A percentile compares a stretch with the other conserved stretches of the same genome.
Conservation (phyloP, 2,329 filamentous ascomycete species). For the Fusarium acutatum region DNA sequence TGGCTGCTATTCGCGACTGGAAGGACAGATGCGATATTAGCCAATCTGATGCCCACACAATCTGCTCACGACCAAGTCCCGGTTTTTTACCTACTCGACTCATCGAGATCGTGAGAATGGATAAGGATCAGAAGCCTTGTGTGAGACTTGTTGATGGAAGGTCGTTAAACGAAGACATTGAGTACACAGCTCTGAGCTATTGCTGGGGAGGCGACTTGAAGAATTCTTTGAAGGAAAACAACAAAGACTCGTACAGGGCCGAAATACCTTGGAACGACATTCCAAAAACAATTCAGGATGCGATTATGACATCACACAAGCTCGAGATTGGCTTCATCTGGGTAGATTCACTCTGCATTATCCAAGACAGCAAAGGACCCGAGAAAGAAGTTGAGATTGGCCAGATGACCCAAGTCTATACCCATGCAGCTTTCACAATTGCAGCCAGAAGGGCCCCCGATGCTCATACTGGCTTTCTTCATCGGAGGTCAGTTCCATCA, state of each 20-base stretch:
- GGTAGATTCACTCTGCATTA: too few relatives aligned
- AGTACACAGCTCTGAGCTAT: background rate
- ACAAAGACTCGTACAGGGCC: background rate
- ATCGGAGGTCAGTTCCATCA: background rate
- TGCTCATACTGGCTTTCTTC: background rate
- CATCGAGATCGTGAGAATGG: background rate
- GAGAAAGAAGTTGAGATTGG: background rate
- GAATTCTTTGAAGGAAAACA: accelerated
- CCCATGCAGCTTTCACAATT: background rate
- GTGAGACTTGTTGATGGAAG: background rate
- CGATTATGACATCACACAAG: background rate
- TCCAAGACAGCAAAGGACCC: background rate
- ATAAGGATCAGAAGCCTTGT: accelerated
- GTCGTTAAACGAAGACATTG: accelerated
- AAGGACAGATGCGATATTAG: background rate
- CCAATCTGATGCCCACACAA: accelerated
- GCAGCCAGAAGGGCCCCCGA: background rate
- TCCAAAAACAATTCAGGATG: background rate
- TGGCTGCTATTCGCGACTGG: background rate
- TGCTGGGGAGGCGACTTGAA: background rate
- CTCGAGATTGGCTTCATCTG: background rate
- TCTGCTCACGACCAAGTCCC: background rate
- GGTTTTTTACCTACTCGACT: background rate
- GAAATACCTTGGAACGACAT: background rate
- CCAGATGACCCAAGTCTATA: background rate